These are phyloP conservation scores for Alternaria postmessia DNA, from an alignment of 2,329 filamentous ascomycete genomes.

Conservation along the genomic window DNA sequence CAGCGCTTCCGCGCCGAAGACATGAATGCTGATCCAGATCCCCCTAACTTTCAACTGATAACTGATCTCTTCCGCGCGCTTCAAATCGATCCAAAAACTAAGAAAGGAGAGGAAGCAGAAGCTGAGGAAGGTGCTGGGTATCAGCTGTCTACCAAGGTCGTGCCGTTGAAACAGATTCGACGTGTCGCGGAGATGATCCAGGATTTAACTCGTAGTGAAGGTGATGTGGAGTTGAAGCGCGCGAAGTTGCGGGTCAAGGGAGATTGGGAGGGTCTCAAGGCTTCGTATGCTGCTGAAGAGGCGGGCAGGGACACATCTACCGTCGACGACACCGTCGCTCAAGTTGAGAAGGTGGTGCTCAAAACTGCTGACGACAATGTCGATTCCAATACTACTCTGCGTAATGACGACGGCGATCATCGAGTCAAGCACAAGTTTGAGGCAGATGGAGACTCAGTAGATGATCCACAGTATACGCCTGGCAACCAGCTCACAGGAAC, in stretches of 20 bases:
- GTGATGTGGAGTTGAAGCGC: constrained; percentile 14
- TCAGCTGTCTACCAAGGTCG: constrained; percentile 10
- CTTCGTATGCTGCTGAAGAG: constrained; percentile 10
- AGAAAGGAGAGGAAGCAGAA: constrained; percentile 4
- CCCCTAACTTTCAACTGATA: constrained; percentile 11
- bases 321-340: background rate
- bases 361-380: background rate
- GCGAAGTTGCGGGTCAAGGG: constrained; percentile 5
- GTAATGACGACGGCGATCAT: background rate
- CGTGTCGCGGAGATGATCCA: constrained; percentile 20
- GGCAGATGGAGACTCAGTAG: background rate
- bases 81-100: constrained; percentile 15
- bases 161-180: constrained; percentile 2
- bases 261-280: constrained; percentile 7
- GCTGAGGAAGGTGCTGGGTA: constrained; percentile 5
- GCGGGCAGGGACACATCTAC: background rate
- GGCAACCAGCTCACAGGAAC: background rate
- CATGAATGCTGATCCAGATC: constrained; percentile 11
- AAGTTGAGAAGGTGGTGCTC: background rate
- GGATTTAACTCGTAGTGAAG: constrained; percentile 14
- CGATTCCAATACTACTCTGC: background rate
- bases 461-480: background rate
- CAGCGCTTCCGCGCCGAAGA: constrained; percentile 6
- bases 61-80: constrained; percentile 17
- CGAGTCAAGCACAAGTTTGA: background rate